Base-by-base conservation (phyloP, 2,329 filamentous ascomycete species). In the Alternaria hordeiaustralica region DNA sequence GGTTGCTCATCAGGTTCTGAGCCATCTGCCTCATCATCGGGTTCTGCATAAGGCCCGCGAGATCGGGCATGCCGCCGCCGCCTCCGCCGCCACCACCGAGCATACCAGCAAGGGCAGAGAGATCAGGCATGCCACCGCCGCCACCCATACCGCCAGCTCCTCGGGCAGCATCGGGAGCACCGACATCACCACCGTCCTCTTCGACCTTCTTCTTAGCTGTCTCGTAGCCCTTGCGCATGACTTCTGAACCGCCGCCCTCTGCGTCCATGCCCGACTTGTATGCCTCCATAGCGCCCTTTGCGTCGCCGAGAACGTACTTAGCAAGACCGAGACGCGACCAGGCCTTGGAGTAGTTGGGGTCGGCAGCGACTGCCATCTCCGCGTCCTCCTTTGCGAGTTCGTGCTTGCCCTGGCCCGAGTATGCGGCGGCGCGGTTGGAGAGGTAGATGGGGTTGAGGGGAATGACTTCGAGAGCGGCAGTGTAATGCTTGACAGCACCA, bases 1-100 rank as follows among this genome's bases (percentile, higher is more conserved):
- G 96, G 83, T 99, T 97, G 83, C 89, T 93, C 96, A 98, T 98
- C 59, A 99, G 82, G 81, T 93, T 97, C 85, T 97, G 93, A 5
- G 96, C 96, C 94, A 98, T 97, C 83, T 88, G 92, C 55, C 94
- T 89, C 83, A 99, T 97, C 96, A 98, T 98, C 60, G 96, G 96
- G 84, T 98, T 99, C 85, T 86, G 69, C 72, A 75, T 77, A 41
- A 78, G 67, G n/a, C 72, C 67, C 18, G 88, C 83, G 23, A 99
- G 85, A 80, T 98, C 95, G 9, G 94, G 93, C 92, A 97, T 96
- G 62, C 92, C 93, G 6, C 87, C 90, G 6, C 87, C 90, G 5
- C 86, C 89, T 23, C 85, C 89, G 20, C 85, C 88, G 25, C 58
- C 57, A 15, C 72, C 72, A 33, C 79, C 84, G 15, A 85, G 75